phyloP scores from a whole-genome alignment of 1,284 basidiomycete genomes.

The Rhodotorula sp. region DNA sequence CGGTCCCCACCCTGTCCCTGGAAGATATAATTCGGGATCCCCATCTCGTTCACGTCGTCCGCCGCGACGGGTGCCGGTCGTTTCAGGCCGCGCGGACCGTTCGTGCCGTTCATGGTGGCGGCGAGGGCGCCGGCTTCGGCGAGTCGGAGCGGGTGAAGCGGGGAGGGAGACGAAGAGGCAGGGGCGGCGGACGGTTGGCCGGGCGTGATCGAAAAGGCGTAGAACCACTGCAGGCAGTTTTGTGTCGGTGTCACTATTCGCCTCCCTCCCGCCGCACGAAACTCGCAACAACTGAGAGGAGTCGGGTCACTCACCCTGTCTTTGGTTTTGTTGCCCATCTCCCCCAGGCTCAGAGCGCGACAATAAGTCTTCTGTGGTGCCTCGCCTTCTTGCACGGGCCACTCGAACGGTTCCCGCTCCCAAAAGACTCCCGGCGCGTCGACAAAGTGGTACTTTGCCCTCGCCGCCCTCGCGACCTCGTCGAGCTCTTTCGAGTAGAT shows the following conservation, averaged over 20 bases:
- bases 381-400: slow-evolving; percentile 62
- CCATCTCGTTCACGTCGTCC: slow-evolving; percentile 40
- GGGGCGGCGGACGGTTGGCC: slow-evolving; percentile 56
- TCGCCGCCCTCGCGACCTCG: slow-evolving; percentile 52
- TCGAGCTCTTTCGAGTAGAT: slow-evolving; percentile 31
- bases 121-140: slow-evolving; percentile 10
- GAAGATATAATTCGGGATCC: slow-evolving; percentile 44
- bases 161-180: slow-evolving; percentile 67
- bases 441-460: slow-evolving; percentile 72
- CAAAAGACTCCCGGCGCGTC: slow-evolving; percentile 63
- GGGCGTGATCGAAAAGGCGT: slow-evolving; percentile 66
- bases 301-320: slow-evolving; percentile 63
- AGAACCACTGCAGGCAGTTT: slow-evolving; percentile 62
- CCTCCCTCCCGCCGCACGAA: background rate
- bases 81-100: slow-evolving; percentile 36
- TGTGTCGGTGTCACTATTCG: no score
- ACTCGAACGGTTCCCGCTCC: slow-evolving; percentile 86
- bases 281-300: background rate
- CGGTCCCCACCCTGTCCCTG: slow-evolving; percentile 17
- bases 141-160: slow-evolving; percentile 56
- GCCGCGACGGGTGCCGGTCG: slow-evolving; percentile 22
- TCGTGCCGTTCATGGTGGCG: slow-evolving; percentile 6
- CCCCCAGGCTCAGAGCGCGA: slow-evolving; percentile 71
- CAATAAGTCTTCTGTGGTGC: slow-evolving; percentile 43
- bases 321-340: slow-evolving; percentile 75